Evolutionary conservation across 805 yeast genomes (phyloP).

Genomic region (Kodamaea kakaduensis): DNA sequence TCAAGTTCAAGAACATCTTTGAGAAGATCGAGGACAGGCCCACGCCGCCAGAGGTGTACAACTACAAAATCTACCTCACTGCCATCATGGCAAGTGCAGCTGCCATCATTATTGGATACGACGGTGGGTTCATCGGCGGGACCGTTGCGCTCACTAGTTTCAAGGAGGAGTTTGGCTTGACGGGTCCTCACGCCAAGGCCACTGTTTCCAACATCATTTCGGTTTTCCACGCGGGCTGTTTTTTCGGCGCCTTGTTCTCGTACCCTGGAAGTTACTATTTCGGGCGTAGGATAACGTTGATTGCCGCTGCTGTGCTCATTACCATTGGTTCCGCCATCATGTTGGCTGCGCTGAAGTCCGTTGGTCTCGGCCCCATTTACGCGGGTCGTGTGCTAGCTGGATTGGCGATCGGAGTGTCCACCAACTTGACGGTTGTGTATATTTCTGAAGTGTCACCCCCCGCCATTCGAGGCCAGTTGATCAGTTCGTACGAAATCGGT

Average conservation of each 20-base stretch:
- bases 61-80: constrained; percentile 30
- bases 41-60: constrained; percentile 37
- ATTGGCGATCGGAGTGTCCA: constrained; percentile 32
- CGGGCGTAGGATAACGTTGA: constrained; percentile 31
- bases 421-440: constrained; percentile 36
- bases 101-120: constrained; percentile 40
- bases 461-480: constrained; percentile 31
- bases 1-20: constrained; percentile 18
- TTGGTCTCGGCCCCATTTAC: constrained; percentile 34
- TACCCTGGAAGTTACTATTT: constrained; percentile 33
- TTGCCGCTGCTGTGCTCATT: constrained; percentile 28
- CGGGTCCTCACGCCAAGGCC: constrained; percentile 17
- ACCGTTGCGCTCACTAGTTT: constrained; percentile 33
- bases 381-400: constrained; percentile 37
- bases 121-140: constrained; percentile 40
- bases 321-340: constrained; percentile 35
- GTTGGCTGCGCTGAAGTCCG: constrained; percentile 26
- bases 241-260: constrained; percentile 36
- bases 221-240: constrained; percentile 39
- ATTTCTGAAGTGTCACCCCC: constrained; percentile 35
- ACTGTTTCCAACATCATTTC: constrained; percentile 33
- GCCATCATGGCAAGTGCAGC: constrained; percentile 37
- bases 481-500: constrained; percentile 32
- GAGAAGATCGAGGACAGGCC: constrained; percentile 36
- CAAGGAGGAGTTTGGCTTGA: constrained; percentile 30